Conservation (phyloP, 345 rosid species). For the Noccaea bulbosa region DNA sequence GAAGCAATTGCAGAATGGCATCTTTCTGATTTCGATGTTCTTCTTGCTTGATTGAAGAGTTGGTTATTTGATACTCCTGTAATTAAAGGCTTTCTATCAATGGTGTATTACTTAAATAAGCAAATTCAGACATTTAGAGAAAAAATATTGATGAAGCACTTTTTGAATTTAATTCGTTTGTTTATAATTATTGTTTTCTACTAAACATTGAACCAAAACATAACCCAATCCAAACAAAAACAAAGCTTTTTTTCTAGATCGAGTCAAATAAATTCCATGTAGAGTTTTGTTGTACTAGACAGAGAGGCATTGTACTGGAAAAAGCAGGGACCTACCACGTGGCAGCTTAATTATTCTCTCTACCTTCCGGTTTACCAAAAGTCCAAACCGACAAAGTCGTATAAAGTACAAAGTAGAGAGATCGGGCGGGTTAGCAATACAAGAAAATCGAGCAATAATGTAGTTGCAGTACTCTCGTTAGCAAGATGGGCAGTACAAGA, state of each 20-base stretch:
- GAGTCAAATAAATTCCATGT: no score
- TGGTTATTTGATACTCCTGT: no score
- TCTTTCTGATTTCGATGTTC: constrained; percentile 61
- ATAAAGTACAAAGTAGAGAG: constrained; percentile 3
- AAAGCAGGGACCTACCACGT: constrained; percentile 34
- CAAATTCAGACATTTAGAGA: no score
- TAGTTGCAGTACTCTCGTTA: background rate
- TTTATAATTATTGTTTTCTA: background rate
- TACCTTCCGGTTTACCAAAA: constrained; percentile 13
- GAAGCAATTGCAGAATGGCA: constrained; percentile 64
- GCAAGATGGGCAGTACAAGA: constrained; percentile 30
- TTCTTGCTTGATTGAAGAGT: constrained; percentile 33
- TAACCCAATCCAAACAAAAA: no score
- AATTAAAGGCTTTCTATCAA: no score
- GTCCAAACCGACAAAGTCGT: constrained; percentile 20
- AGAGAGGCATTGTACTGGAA: constrained; percentile 12
- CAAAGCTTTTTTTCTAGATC: no score
- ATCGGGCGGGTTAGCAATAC: background rate
- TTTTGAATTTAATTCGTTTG: background rate
- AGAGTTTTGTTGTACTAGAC: constrained; percentile 9
- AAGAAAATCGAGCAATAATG: background rate
- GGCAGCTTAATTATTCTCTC: constrained; percentile 34
- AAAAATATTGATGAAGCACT: no score
- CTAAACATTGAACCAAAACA: background rate
- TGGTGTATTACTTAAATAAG: no score